Percentiles rank a stretch among this genome's conserved stretches.
These are phyloP conservation scores for Naematelia encephala DNA, from an alignment of 768 basidiomycete genomes.

Conservation along the genomic window DNA sequence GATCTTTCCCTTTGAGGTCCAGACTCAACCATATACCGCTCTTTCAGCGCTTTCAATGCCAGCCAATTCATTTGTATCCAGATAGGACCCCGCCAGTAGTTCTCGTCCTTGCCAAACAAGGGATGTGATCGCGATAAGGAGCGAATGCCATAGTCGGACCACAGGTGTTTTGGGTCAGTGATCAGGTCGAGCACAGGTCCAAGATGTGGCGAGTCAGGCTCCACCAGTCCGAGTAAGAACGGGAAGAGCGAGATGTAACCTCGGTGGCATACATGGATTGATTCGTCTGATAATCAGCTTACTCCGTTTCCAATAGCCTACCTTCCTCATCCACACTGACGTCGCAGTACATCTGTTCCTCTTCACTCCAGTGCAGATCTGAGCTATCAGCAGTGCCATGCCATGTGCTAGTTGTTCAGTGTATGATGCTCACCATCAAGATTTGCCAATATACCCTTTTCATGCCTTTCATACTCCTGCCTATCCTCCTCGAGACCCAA, in stretches of 20 bases:
- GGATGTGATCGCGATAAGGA: conserved; percentile 83
- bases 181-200: conserved; percentile 76
- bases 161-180: conserved; percentile 74
- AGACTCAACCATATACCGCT: conserved; percentile 72
- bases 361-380: conserved; percentile 93
- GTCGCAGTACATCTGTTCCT: conserved; percentile 90
- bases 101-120: conserved; percentile 86
- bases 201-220: conserved; percentile 72
- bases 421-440: conserved; percentile 68
- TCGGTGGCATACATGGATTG: conserved; percentile 81
- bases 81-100: conserved; percentile 96
- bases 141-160: conserved; percentile 86
- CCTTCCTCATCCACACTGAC: conserved; percentile 79
- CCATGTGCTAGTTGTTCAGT: neutral
- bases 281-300: conserved; percentile 65
- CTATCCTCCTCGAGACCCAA: conserved; percentile 81
- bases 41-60: conserved; percentile 71
- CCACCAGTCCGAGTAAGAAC: conserved; percentile 75
- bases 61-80: conserved; percentile 99
- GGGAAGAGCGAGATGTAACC: conserved; percentile 96
- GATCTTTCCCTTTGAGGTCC: conserved; percentile 81
- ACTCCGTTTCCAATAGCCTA: conserved; percentile 49
- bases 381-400: neutral
- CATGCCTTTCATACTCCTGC: conserved; percentile 69
- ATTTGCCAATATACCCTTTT: conserved; percentile 75